Evolutionary conservation across 2,329 filamentous ascomycete genomes (phyloP).

Genomic region (Colletotrichum navitas): DNA sequence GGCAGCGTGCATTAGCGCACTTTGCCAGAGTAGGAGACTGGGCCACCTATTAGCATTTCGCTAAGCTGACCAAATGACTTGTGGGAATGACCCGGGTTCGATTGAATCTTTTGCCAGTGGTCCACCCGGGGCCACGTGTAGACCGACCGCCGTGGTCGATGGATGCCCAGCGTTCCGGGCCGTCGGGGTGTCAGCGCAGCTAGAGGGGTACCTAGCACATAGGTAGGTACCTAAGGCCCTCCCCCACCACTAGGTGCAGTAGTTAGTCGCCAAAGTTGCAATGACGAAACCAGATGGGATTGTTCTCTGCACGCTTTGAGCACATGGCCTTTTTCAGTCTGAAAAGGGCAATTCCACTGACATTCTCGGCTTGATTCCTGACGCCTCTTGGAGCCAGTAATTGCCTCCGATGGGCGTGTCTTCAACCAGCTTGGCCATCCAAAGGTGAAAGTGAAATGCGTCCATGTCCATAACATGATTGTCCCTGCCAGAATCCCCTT

Average conservation of each 20-base stretch:
- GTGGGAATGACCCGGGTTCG: background rate
- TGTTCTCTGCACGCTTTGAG: background rate
- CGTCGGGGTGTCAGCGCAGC: background rate
- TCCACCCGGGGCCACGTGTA: background rate
- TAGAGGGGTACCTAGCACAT: background rate
- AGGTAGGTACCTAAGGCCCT: background rate
- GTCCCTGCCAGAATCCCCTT: background rate
- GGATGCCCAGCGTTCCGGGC: background rate
- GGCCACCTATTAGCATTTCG: background rate
- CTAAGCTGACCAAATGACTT: conserved; percentile 10
- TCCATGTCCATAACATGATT: background rate
- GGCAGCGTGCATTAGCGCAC: conserved; percentile 31
- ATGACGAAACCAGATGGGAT: background rate
- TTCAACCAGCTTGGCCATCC: background rate
- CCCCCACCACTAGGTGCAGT: background rate
- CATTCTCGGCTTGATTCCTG: conserved; percentile 1
- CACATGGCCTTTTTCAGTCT: background rate
- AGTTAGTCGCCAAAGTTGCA: conserved; percentile 5
- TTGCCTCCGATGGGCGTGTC: background rate
- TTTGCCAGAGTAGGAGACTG: conserved; percentile 5
- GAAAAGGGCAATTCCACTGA: background rate
- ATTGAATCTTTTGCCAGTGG: background rate
- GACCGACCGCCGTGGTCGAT: background rate
- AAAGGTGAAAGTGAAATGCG: background rate
- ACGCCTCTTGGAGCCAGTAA: conserved; percentile 9